Base-by-base conservation (phyloP, 768 basidiomycete species). In the Boletus barrowsii region DNA sequence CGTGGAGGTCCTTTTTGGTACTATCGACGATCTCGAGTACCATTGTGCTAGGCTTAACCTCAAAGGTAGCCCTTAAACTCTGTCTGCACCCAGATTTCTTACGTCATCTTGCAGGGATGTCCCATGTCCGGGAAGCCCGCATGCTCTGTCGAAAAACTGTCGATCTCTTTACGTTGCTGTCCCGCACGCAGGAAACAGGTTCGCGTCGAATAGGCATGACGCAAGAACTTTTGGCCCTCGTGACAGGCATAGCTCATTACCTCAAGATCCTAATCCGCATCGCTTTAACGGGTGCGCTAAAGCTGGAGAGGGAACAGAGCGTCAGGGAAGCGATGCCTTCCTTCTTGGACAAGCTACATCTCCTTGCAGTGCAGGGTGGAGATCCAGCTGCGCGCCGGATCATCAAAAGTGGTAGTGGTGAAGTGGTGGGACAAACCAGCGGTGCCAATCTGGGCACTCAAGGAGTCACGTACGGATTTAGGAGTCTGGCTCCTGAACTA, bases 61-160 rank as follows among this genome's bases (percentile, higher is more conserved):
- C 69, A 98, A 93, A 76, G 96, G 96, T 97, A 62, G 57, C 82
- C 75, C 50, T 40, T 49, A 49, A 30, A 35, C 11, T 41, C 49
- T 46, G 39, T 46, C 44, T 32, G 9, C 30, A 47, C 7, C 13
- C 49, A 20, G 40, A 49, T 22, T 50, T 42, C 65, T 63, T 53
- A 66, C 39, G 42, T 59, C 51, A 37, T 48, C 22, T 40, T 41
- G 41, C 59, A 96, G 94, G 94, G 55, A 95, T 98, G 90, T 93
- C 95, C 36, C 97, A 98, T 74, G 91, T 98, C 52, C 87, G 97
- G 37, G 97, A 98, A 77, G 95, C 96, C 41, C 88, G 97, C 56
- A 93, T 98, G 88, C 84, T 99, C 20, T 99, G 97, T 73, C 89
- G 97, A 57, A 98, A 98, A 74, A 96, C 96, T 3, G 97, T 98